Conservation (phyloP, 208 protist genomes). For the Trichomonas vaginalis region DNA sequence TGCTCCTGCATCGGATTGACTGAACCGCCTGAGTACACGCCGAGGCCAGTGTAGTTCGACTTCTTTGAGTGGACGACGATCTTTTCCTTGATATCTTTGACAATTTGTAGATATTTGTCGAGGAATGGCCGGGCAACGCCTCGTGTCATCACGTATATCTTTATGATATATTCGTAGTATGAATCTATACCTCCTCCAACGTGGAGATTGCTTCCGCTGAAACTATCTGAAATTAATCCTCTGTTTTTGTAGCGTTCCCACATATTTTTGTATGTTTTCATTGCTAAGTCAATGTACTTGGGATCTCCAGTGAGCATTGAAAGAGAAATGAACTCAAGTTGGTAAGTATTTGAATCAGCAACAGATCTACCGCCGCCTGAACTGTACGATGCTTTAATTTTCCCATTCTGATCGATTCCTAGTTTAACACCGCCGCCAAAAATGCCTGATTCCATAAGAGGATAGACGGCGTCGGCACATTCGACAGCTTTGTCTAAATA, state of each 20-base stretch:
- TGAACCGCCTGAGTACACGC: not conserved
- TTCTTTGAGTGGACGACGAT: not conserved
- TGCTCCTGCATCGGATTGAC: not conserved
- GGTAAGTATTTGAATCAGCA: not conserved
- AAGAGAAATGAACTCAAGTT: not conserved
- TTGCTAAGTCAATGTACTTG: not conserved
- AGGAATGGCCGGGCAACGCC: not conserved
- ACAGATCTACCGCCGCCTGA: not conserved
- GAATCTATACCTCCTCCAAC: not conserved
- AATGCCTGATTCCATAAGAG: not conserved
- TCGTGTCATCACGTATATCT: not conserved
- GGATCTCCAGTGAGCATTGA: not conserved
- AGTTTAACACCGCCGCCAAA: not conserved
- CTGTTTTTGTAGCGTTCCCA: not conserved
- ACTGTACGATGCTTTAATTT: not conserved
- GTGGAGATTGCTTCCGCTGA: not conserved
- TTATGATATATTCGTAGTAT: not conserved
- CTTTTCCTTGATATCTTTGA: not conserved
- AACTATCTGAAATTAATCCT: not conserved
- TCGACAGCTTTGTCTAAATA: constrained; percentile 18
- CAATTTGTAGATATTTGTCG: not conserved
- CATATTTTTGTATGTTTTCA: not conserved
- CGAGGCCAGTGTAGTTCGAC: not conserved
- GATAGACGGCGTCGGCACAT: not conserved
- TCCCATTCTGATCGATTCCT: not conserved